Conservation (phyloP, 2,329 filamentous ascomycete genomes). For the Ilyonectria sp. region DNA sequence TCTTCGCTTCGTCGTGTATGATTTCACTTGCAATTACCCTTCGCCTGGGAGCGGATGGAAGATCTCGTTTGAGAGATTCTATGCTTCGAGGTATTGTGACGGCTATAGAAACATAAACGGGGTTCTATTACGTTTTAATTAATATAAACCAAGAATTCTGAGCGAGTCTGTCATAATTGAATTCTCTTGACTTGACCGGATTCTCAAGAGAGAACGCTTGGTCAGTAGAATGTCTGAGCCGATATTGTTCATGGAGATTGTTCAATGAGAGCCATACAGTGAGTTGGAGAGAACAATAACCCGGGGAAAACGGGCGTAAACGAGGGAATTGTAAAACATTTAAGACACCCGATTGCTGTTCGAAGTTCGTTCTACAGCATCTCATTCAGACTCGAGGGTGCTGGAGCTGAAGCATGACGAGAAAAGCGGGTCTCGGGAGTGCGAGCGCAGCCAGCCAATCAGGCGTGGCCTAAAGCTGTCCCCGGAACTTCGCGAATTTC, state of each 20-base stretch:
- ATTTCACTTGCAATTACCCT: background rate
- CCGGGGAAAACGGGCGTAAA: background rate
- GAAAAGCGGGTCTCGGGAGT: slow-evolving; percentile 43
- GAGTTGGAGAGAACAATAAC: background rate
- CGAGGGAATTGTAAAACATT: background rate
- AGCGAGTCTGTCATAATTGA: background rate
- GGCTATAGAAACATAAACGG: too few relatives aligned
- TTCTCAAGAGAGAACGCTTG: too few relatives aligned
- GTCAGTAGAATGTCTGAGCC: too few relatives aligned
- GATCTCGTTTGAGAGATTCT: background rate
- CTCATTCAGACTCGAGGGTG: background rate
- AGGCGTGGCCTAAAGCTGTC: slow-evolving; percentile 48
- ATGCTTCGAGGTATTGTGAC: background rate
- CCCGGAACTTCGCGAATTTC: slow-evolving; percentile 54
- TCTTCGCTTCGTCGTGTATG: background rate
- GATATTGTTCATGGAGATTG: too few relatives aligned
- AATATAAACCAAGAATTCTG: too few relatives aligned
- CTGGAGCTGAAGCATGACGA: background rate
- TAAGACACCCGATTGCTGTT: background rate
- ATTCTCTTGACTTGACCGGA: too few relatives aligned
- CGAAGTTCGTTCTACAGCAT: background rate
- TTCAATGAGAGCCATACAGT: too few relatives aligned
- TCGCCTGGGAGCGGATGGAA: background rate
- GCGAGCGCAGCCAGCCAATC: slow-evolving; percentile 48
- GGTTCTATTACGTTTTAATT: too few relatives aligned